These are phyloP conservation scores for Flaveria trinervia DNA, from an alignment of 129 eudicot species.

Conservation along the genomic window DNA sequence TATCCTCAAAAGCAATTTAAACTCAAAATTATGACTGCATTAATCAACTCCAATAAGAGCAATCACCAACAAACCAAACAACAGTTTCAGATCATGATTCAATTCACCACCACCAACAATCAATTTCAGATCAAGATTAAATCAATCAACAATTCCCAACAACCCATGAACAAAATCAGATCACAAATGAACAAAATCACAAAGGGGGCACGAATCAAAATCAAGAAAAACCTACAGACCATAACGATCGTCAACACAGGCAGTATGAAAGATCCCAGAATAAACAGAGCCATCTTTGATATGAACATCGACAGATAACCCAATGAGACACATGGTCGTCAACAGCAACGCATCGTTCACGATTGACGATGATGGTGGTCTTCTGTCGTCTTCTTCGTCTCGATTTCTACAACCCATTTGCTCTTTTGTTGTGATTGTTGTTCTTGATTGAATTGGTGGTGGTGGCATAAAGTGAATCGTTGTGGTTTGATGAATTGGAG, in stretches of 20 bases:
- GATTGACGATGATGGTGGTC: conserved; percentile 21
- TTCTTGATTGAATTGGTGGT: background rate
- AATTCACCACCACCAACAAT: conserved; percentile 2
- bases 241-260: conserved; percentile 53
- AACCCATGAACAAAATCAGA: conserved; percentile 26
- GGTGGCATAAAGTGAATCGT: conserved; percentile 17
- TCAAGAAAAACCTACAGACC: conserved; percentile 64
- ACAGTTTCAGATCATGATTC: conserved; percentile 18
- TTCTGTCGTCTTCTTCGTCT: conserved; percentile 29
- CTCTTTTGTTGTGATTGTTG: background rate
- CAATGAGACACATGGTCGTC: conserved; percentile 79
- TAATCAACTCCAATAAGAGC: conserved; percentile 1
- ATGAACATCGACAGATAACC: conserved; percentile 76
- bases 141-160: too few species aligned
- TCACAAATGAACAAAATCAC: background rate
- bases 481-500: conserved; percentile 19
- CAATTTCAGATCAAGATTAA: conserved; percentile 30
- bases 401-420: conserved; percentile 52
- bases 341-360: conserved; percentile 65
- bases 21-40: background rate
- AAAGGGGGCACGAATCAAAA: conserved; percentile 27
- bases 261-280: conserved; percentile 50
- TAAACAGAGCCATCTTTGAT: conserved; percentile 24
- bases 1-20: background rate
- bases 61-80: background rate